Evolutionary conservation across 2,329 filamentous ascomycete species (phyloP), one percentile per base, ranked within the genome.

Genomic region (Aspergillus sp.): DNA sequence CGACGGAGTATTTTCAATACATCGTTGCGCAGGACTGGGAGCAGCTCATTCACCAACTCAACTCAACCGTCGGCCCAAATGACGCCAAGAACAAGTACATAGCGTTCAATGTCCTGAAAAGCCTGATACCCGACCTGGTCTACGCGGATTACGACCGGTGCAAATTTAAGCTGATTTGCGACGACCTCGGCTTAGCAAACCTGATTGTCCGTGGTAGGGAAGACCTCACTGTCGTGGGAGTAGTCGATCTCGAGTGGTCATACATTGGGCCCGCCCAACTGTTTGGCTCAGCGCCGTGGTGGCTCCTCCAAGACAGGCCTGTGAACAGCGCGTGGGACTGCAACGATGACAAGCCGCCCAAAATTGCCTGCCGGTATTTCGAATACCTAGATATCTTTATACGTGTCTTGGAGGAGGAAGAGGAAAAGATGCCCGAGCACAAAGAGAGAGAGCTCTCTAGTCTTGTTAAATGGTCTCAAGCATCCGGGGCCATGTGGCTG

Each of bases 181-280:
- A 75, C 42, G 73, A 76, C 59, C 66, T 76, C 34, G 68, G 72
- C 58, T 59, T 72, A 15, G 69, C 70, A 34, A 77, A 77, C 63
- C 41, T 77, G 48, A 74, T 76, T 58, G 68, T 77, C 17, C 67
- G 65, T 55, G 62, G 68, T 46, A 67, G 33, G 19, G 64, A 71
- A 58, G 71, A 75, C 40, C 67, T 75, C 24, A 73, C 68, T 24
- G 57, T 76, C 41, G 61, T 74, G 41, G 70, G 69, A 51, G 66
- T 75, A 42, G 66, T 76, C 20, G 73, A 75, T 45, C 65, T 72
- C 9, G 72, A 76, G 54, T 76, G 71, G 73, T 70, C 71, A 40
- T 77, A 75, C 52, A 66, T 70, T 11, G 70, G 73, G 49, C 73
- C 74, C 0, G 68, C 70, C 30, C 71, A 76, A 61, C 61, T 77